Evolutionary conservation across 371 early-diverging fungal genomes (phyloP).

Genomic region (Mortierella sp.): DNA sequence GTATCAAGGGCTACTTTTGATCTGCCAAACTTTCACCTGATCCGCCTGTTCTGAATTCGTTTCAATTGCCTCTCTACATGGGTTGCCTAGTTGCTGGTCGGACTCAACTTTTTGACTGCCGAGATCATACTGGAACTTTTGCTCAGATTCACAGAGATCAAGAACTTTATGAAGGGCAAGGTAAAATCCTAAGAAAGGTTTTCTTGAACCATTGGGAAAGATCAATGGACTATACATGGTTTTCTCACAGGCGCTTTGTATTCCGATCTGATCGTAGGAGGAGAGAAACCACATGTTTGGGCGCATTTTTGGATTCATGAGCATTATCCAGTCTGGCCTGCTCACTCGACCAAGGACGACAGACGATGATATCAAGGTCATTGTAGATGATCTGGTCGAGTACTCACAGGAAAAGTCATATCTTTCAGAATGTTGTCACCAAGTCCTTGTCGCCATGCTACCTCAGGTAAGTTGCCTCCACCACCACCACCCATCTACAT

Average conservation of each 20-base stretch:
- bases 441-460: slow-evolving; percentile 72
- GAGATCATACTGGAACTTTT: slow-evolving; percentile 76
- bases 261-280: slow-evolving; percentile 76
- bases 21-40: no score
- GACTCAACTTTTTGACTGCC: slow-evolving; percentile 59
- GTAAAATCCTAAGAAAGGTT: slow-evolving; percentile 11
- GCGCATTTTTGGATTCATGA: slow-evolving; percentile 87
- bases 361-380: slow-evolving; percentile 70
- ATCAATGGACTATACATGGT: no score
- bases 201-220: slow-evolving; percentile 11
- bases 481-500: no score
- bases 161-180: slow-evolving; percentile 63
- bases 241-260: no score
- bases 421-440: slow-evolving; percentile 78
- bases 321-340: slow-evolving; percentile 85
- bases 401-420: slow-evolving; percentile 79
- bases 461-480: slow-evolving; percentile 58
- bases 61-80: not conserved
- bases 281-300: slow-evolving; percentile 90
- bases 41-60: not conserved
- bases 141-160: slow-evolving; percentile 69
- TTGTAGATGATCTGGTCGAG: slow-evolving; percentile 74
- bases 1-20: no score
- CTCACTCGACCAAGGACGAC: slow-evolving; percentile 71
- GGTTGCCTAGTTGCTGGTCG: slow-evolving; percentile 53